Evolutionary conservation across 2,329 filamentous ascomycete species (phyloP).

Genomic region (Cyphellophora europaea): DNA sequence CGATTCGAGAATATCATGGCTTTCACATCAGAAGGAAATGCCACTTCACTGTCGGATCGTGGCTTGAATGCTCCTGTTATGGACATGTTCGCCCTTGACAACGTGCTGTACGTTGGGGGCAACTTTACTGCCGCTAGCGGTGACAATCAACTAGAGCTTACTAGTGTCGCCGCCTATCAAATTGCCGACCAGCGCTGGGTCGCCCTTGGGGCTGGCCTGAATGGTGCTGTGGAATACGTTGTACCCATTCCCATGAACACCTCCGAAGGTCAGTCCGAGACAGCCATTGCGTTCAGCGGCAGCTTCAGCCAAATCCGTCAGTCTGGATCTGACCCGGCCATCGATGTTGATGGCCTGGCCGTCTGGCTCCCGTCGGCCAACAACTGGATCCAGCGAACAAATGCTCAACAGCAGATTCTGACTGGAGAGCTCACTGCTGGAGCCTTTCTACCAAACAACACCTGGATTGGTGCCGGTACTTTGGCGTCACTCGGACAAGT

Average conservation of each 20-base stretch:
- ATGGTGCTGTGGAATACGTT: conserved; percentile 66
- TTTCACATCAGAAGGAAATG: conserved; percentile 51
- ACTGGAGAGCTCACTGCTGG: conserved; percentile 64
- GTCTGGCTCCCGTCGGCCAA: conserved; percentile 79
- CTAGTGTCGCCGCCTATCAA: conserved; percentile 69
- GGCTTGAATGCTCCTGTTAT: conserved; percentile 75
- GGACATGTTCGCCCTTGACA: conserved; percentile 58
- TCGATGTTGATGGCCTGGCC: conserved; percentile 65
- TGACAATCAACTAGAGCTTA: conserved; percentile 36
- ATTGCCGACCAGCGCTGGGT: conserved; percentile 60
- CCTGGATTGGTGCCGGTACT: conserved; percentile 70
- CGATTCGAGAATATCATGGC: conserved; percentile 67
- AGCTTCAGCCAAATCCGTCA: conserved; percentile 64
- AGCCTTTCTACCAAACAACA: conserved; percentile 51
- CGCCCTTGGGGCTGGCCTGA: conserved; percentile 73
- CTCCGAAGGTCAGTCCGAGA: conserved; percentile 57
- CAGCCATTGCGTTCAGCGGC: conserved; percentile 70
- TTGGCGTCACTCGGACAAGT: conserved; percentile 66
- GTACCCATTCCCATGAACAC: conserved; percentile 73
- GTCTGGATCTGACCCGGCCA: conserved; percentile 54
- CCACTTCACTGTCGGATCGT: conserved; percentile 53
- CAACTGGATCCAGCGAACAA: conserved; percentile 77
- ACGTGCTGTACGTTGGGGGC: conserved; percentile 70
- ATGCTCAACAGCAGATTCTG: conserved; percentile 54
- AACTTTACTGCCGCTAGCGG: conserved; percentile 60